Conservation (phyloP, 2,329 filamentous ascomycete genomes). For the Aspergillus brunneoviolaceus region DNA sequence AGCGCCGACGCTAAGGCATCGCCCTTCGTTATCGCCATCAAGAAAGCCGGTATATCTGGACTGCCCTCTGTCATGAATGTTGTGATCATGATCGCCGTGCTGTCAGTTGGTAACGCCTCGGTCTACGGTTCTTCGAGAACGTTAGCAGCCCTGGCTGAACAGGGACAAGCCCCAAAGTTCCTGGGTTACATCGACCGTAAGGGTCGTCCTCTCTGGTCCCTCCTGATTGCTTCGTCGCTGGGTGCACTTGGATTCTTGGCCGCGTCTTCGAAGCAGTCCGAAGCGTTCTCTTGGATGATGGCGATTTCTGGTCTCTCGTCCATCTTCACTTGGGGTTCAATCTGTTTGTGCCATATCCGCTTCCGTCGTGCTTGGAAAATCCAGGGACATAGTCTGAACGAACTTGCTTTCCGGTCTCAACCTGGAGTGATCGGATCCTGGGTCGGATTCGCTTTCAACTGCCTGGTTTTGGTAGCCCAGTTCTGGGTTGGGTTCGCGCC, state of each 20-base stretch:
- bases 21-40: constrained; percentile 90
- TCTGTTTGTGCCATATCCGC: constrained; percentile 88
- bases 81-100: constrained; percentile 87
- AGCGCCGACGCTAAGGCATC: constrained; percentile 72
- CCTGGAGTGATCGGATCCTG: constrained; percentile 78
- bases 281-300: constrained; percentile 77
- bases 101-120: constrained; percentile 88
- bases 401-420: constrained; percentile 79
- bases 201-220: constrained; percentile 75
- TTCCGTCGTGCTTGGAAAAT: constrained; percentile 78
- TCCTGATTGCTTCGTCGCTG: constrained; percentile 63
- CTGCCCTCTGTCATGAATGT: constrained; percentile 89
- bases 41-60: constrained; percentile 75
- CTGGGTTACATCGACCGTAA: constrained; percentile 79
- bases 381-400: constrained; percentile 67
- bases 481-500: constrained; percentile 87
- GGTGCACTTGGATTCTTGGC: constrained; percentile 78
- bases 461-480: constrained; percentile 74
- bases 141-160: constrained; percentile 83
- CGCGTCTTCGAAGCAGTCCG: constrained; percentile 58
- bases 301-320: constrained; percentile 70
- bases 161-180: constrained; percentile 74
- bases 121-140: constrained; percentile 91
- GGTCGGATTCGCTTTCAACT: constrained; percentile 73
- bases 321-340: constrained; percentile 77